These are phyloP conservation scores for Kandelia obovata DNA, from an alignment of 345 rosid species.

Conservation along the genomic window DNA sequence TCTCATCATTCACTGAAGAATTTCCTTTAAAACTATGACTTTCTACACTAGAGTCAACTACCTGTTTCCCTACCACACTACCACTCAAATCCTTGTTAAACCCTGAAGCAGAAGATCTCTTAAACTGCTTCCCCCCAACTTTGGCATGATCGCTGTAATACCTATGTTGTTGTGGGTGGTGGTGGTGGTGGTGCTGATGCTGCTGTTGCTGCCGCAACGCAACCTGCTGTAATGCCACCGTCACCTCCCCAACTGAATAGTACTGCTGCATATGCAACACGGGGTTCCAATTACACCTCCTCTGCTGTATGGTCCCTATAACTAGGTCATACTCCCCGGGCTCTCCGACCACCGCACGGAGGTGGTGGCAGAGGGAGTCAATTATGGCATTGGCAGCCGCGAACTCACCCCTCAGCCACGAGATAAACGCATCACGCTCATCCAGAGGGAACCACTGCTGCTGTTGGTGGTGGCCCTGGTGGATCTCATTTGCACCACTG, in stretches of 20 bases:
- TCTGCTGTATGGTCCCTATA: conserved; percentile 53
- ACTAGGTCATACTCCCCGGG: conserved; percentile 67
- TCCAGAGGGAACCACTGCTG: conserved; percentile 55
- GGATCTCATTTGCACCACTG: conserved; percentile 28
- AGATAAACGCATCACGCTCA: conserved; percentile 74
- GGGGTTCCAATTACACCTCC: conserved; percentile 74
- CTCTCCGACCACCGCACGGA: conserved; percentile 50
- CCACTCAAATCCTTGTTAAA: conserved; percentile 41
- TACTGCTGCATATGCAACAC: conserved; percentile 85
- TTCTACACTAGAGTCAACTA: conserved; percentile 34
- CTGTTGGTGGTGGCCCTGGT: conserved; percentile 37
- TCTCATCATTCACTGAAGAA: conserved; percentile 29
- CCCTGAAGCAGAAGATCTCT: conserved; percentile 47
- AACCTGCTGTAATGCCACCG: conserved; percentile 61
- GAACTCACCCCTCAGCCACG: conserved; percentile 85
- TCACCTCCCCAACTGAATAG: conserved; percentile 55
- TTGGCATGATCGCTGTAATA: conserved; percentile 48
- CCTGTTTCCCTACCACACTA: conserved; percentile 38
- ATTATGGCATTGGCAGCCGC: conserved; percentile 94
- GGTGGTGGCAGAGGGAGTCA: conserved; percentile 67
- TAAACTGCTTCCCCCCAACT: conserved; percentile 47
- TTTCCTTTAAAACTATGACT: conserved; percentile 29
- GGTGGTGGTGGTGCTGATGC: conserved; percentile 22
- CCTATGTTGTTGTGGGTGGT: conserved; percentile 13
- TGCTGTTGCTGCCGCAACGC: conserved; percentile 51